Evolutionary conservation across 345 rosid genomes (phyloP), one percentile per base, ranked within the genome.

Genomic region (Trapa bicornis): DNA sequence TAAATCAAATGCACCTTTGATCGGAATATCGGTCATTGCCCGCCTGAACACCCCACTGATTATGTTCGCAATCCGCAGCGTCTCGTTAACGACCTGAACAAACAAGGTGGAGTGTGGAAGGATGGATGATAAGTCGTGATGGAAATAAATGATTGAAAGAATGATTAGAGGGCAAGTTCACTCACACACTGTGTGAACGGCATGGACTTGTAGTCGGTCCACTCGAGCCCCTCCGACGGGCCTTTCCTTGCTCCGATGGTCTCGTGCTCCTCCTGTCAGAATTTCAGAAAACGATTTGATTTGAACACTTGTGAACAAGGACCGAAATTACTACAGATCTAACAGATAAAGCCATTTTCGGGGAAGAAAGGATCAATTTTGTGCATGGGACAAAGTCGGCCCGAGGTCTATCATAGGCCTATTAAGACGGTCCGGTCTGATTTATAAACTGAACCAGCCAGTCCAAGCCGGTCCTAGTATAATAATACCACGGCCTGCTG

Each of bases 181-280:
- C 99, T 84, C 79, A 95, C 99, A 73, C 97, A 91, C 72, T 87
- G 99, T 68, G 99, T 95, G 81, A 95, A 95, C 16, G 93, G 85
- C 99, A 95, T 95, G 29, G 97, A 85, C 79, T 91, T 95, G 74
- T 95, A 95, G 76, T 95, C 99, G 72, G 70, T 75, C 99, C 99
- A 95, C 66, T 83, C 87, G 9, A 95, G 88, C 50, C 80, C 84
- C 54, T 80, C 80, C 0, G 78, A 60, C 48, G 79, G 81, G 11
- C 72, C 70, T 75, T 86, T 95, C 75, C 45, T 79, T 11, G 80
- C 89, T 65, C 89, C 86, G 11, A 95, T 89, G 76, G 73, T 79
- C 33, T 83, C 96, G 33, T 95, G 99, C 78, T 91, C 99, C 70
- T 86, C 96, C 99, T 91, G 86, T 65, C 39, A 65, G 52, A 72